A percentile compares a stretch with the other conserved stretches of the same genome.
Conservation (phyloP, 2,329 filamentous ascomycete genomes). For the Botrytis cinerea region DNA sequence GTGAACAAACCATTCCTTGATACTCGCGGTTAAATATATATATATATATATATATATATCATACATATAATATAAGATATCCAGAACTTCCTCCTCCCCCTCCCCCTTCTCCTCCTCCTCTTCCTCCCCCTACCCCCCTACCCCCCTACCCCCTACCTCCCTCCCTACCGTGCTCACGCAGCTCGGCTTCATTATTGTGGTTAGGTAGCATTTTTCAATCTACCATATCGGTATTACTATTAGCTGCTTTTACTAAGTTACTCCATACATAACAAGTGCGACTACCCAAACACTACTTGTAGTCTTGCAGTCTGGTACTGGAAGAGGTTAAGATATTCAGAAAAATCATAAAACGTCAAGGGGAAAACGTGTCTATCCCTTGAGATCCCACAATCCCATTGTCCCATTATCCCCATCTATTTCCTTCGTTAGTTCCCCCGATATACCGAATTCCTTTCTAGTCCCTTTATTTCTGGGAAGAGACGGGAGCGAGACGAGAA, state of each 20-base stretch:
- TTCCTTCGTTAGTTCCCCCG: not conserved
- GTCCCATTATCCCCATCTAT: not conserved
- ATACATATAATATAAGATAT: not conserved
- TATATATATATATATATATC: not conserved
- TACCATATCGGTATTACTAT: conserved; percentile 5
- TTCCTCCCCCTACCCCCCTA: too few relatives aligned
- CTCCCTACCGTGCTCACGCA: not conserved
- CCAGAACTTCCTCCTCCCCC: not conserved
- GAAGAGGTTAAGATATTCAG: not conserved
- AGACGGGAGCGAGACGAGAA: not conserved
- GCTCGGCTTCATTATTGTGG: not conserved
- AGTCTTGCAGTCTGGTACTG: not conserved
- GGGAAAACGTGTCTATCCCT: conserved; percentile 3
- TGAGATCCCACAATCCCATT: not conserved
- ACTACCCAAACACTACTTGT: not conserved
- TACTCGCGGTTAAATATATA: not conserved
- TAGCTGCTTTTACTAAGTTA: not conserved
- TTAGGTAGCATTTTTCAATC: conserved; percentile 2
- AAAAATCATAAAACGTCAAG: not conserved
- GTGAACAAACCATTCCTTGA: not conserved
- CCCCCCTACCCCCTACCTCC: not conserved
- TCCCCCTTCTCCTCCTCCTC: not conserved
- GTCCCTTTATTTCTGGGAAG: not conserved
- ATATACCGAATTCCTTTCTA: conserved; percentile 10
- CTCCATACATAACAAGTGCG: not conserved